A percentile compares a stretch with the other conserved stretches of the same genome.
Conservation (phyloP, 345 rosid genomes). For the Populus davidiana region DNA sequence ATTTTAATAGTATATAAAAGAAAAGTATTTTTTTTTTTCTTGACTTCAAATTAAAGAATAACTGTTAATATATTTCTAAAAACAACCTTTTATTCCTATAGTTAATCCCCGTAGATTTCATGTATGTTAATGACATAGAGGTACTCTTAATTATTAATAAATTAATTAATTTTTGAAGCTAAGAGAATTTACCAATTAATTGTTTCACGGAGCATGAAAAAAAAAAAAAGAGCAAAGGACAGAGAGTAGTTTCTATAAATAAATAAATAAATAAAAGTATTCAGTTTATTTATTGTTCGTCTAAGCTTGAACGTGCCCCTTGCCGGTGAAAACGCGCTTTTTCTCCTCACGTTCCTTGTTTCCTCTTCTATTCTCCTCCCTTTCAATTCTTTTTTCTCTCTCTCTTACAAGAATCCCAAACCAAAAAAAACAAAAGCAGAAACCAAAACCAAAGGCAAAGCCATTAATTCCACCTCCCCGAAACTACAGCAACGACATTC, state of each 20-base stretch:
- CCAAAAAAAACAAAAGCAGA: not conserved
- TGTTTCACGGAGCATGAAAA: not conserved
- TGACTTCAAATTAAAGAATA: no score
- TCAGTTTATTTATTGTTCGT: no score
- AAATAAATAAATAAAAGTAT: not conserved
- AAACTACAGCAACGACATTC: not conserved
- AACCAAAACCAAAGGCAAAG: not conserved
- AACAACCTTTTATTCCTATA: no score
- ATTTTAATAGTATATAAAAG: no score
- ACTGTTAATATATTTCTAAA: no score
- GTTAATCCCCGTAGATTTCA: no score
- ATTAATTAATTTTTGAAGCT: no score
- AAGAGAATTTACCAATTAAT: no score
- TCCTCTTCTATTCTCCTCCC: not conserved
- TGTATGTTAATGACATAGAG: no score
- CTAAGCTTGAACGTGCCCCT: not conserved
- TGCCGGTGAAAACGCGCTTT: constrained; percentile 31
- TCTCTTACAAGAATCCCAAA: not conserved
- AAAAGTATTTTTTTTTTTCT: no score
- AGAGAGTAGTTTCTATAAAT: not conserved
- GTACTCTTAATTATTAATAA: no score
- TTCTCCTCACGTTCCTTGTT: not conserved
- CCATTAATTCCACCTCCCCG: not conserved
- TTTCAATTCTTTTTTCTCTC: not conserved
- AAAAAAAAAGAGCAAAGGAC: not conserved